Evolutionary conservation across 768 basidiomycete species (phyloP).

Genomic region (Thelephora aurantiotincta): DNA sequence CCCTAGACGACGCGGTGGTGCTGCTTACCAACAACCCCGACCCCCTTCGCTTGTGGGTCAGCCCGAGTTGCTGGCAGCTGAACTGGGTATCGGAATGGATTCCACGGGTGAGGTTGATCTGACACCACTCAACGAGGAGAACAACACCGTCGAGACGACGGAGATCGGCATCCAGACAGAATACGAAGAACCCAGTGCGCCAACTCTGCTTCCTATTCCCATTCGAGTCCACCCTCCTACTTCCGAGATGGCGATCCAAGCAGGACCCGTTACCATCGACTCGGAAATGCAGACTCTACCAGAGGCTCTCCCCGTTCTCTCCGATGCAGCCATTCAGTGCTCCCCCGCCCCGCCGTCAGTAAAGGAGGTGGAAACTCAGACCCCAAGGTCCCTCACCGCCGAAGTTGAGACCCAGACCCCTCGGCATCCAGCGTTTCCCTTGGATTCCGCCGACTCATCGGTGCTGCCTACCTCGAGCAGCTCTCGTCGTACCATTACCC

Average conservation of each 20-base stretch:
- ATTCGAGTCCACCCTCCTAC: slow-evolving; percentile 17
- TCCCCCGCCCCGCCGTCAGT: slow-evolving; percentile 8
- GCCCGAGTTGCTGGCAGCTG: slow-evolving; percentile 59
- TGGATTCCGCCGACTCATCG: not conserved
- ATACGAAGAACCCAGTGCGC: slow-evolving; percentile 22
- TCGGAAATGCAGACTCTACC: slow-evolving; percentile 19
- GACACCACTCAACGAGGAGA: slow-evolving; percentile 17
- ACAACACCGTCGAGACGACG: slow-evolving; percentile 26
- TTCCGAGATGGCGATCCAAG: slow-evolving; percentile 20
- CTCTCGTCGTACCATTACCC: not conserved
- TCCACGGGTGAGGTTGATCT: slow-evolving; percentile 18
- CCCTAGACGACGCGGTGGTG: slow-evolving; percentile 51
- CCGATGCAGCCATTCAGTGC: slow-evolving; percentile 38
- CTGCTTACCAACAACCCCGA: slow-evolving; percentile 54
- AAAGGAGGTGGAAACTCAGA: slow-evolving; percentile 11
- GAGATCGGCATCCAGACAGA: slow-evolving; percentile 63
- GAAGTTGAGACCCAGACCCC: slow-evolving; percentile 1
- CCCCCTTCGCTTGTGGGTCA: slow-evolving; percentile 59
- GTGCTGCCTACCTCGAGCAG: not conserved
- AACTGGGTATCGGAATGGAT: slow-evolving; percentile 34
- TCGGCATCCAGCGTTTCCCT: slow-evolving; percentile 5
- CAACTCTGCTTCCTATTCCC: slow-evolving; percentile 12
- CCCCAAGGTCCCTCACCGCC: slow-evolving; percentile 1
- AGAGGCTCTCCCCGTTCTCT: slow-evolving; percentile 14
- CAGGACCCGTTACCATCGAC: slow-evolving; percentile 15